These are phyloP conservation scores for Platanthera guangdongensis DNA, from an alignment of 106 monocot species.

Conservation along the genomic window DNA sequence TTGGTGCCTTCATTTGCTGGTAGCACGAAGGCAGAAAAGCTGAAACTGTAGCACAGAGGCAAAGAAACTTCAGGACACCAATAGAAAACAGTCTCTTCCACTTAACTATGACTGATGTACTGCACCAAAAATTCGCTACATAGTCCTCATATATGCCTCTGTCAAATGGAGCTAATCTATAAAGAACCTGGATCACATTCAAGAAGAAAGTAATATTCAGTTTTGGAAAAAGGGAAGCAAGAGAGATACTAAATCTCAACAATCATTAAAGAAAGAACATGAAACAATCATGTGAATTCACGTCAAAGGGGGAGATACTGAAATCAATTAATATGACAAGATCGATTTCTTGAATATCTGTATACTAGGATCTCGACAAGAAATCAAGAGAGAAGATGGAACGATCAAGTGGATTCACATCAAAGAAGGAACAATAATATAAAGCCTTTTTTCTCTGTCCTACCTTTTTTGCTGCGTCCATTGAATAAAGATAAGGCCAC, in stretches of 20 bases:
- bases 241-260: too few species aligned
- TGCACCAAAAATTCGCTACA: slow-evolving; percentile 97
- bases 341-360: background rate
- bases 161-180: slow-evolving; percentile 91
- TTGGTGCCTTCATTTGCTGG: slow-evolving; percentile 78
- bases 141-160: slow-evolving; percentile 98
- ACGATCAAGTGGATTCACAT: background rate
- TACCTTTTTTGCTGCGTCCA: slow-evolving; percentile 63
- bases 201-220: background rate
- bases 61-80: slow-evolving; percentile 48
- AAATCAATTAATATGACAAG: background rate
- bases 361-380: background rate
- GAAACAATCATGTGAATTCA: background rate
- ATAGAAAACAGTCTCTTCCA: slow-evolving; percentile 76
- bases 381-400: background rate
- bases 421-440: background rate
- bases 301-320: background rate
- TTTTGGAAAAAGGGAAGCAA: background rate
- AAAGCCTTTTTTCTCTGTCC: background rate
- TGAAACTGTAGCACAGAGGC: slow-evolving; percentile 39
- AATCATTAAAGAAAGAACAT: too few species aligned
- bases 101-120: slow-evolving; percentile 79
- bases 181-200: slow-evolving; percentile 54
- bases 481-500: slow-evolving; percentile 91
- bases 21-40: slow-evolving; percentile 73